phyloP scores from a whole-genome alignment of 2,329 filamentous ascomycete species.

The Trichoderma afroharzianum region DNA sequence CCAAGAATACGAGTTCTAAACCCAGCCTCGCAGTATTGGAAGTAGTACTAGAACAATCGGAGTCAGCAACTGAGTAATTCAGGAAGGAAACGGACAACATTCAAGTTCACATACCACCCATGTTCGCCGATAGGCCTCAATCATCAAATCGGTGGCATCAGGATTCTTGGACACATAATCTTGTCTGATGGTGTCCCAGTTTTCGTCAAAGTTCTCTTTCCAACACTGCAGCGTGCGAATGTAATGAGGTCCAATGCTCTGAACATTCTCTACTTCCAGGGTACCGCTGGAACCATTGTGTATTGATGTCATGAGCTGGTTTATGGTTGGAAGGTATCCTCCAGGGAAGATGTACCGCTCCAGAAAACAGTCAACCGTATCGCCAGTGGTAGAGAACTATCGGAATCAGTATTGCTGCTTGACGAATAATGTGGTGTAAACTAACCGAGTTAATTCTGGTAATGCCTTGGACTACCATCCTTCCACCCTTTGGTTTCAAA shows the following conservation, averaged over 20 bases:
- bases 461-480: conserved; percentile 71
- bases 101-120: conserved; percentile 55
- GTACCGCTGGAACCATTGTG: conserved; percentile 55
- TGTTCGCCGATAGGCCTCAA: conserved; percentile 64
- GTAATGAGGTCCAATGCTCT: conserved; percentile 73
- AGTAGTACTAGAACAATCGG: not conserved
- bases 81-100: fast-evolving
- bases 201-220: conserved; percentile 59
- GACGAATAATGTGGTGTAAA: not conserved
- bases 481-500: conserved; percentile 60
- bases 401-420: not conserved
- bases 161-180: conserved; percentile 59
- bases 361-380: not conserved
- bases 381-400: not conserved
- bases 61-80: not conserved
- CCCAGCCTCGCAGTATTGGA: conserved; percentile 11
- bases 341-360: conserved; percentile 67
- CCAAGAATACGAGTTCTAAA: conserved; percentile 1
- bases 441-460: conserved; percentile 46
- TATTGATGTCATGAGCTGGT: conserved; percentile 58
- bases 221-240: conserved; percentile 64
- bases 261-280: conserved; percentile 61
- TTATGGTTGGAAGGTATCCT: conserved; percentile 61
- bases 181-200: conserved; percentile 21
- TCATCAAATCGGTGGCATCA: conserved; percentile 55